Evolutionary conservation across 2,329 filamentous ascomycete genomes (phyloP), one percentile per base, ranked within the genome.

Genomic region (Diaporthe destruens): DNA sequence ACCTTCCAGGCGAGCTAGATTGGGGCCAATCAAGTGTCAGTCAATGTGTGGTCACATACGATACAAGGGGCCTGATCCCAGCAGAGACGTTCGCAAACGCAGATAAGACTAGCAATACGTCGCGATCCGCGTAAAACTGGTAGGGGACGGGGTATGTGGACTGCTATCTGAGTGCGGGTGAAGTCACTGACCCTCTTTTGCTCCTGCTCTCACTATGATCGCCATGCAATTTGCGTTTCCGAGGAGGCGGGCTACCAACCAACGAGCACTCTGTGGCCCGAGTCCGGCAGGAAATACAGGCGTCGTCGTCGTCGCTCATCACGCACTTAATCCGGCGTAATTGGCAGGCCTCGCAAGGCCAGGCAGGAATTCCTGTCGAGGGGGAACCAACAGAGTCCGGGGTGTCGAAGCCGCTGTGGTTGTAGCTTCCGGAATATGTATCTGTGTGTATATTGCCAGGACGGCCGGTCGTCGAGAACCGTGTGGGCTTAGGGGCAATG

Each of bases 191-290:
- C 92, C 92, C 92, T 87, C 91, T 89, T 83, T 93, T 93, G 79
- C 87, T 88, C 76, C 85, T 84, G 75, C 85, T 87, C 75, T 92
- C 89, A 75, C 90, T 88, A 74, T 86, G 84, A 77, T 91, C 88
- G 78, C 89, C 87, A 82, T 92, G 90, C 75, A 94, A 84, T 85
- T 95, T 96, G 80, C 94, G 89, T 85, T 96, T 96, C 77, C 94
- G 89, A 72, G 92, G 91, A 79, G 91, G 90, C 32, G 93, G 93
- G 81, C 92, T 94, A 76, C 92, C 90, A 66, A 91, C 87, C 80
- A 95, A 91, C 55, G 94, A 95, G 82, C 94, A 96, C 77, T 94
- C 91, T 79, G 93, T 89, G 78, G 91, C 92, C 82, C 92, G 91
- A 80, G 92, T 91, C 80, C 94, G 92, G 82, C 94, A 97, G 75